Evolutionary conservation across 495 filamentous ascomycete species (phyloP).

Genomic region (Neurospora cerealis): DNA sequence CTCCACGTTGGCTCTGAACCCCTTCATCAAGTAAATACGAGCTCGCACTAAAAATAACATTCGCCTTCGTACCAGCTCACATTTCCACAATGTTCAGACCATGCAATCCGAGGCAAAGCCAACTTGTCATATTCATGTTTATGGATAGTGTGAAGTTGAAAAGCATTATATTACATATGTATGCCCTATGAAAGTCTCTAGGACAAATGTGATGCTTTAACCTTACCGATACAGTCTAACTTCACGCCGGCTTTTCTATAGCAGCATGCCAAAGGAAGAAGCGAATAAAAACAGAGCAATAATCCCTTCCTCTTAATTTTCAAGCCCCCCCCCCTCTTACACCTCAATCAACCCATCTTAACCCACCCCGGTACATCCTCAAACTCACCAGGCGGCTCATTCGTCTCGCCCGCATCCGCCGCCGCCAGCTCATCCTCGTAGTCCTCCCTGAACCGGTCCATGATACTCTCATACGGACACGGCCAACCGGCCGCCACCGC

Average conservation of each 20-base stretch:
- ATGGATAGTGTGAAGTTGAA: not conserved
- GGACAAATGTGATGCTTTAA: not conserved
- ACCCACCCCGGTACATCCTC: constrained; percentile 31
- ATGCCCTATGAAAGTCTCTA: not conserved
- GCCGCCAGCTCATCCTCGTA: constrained; percentile 18
- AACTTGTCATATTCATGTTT: not conserved
- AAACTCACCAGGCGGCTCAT: constrained; percentile 20
- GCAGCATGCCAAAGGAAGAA: not conserved
- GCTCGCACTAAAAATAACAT: not conserved
- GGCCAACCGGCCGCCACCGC: constrained; percentile 38
- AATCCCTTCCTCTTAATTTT: not conserved
- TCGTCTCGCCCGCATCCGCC: constrained; percentile 9
- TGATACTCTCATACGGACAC: constrained; percentile 16
- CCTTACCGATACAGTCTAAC: not conserved
- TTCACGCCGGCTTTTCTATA: not conserved
- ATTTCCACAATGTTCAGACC: not conserved
- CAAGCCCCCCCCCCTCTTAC: not conserved
- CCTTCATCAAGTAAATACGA: not conserved
- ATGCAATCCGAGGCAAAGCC: not conserved
- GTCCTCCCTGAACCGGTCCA: constrained; percentile 21
- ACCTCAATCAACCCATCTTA: constrained; percentile 1
- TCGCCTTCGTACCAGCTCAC: not conserved
- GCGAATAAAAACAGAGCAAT: not conserved
- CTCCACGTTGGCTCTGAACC: not conserved
- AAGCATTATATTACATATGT: not conserved